Evolutionary conservation across 1,284 basidiomycete species (phyloP).

Genomic region (Xanthoconium separans): DNA sequence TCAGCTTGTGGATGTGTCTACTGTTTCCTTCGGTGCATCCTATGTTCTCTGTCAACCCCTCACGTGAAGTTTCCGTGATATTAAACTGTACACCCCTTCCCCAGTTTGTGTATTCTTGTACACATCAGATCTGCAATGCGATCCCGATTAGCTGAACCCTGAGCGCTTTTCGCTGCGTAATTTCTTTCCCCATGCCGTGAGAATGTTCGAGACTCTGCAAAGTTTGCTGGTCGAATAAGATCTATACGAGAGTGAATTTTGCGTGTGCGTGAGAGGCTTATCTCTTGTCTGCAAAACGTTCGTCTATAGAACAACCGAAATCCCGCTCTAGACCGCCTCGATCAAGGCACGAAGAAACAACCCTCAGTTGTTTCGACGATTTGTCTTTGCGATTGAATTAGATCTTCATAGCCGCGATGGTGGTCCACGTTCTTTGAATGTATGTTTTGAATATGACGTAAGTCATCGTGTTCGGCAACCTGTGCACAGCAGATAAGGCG

Average conservation of each 20-base stretch:
- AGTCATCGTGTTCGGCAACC: neutral
- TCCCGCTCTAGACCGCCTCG: neutral
- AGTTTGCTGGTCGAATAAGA: neutral
- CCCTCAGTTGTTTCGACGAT: neutral
- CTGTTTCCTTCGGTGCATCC: too few relatives aligned
- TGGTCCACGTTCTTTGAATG: neutral
- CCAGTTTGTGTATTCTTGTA: too few relatives aligned
- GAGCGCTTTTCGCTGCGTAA: neutral
- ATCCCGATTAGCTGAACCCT: too few relatives aligned
- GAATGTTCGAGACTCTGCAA: neutral
- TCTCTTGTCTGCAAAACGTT: neutral
- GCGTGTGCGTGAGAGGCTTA: neutral
- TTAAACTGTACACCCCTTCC: too few relatives aligned
- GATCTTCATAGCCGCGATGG: too few relatives aligned
- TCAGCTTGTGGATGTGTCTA: too few relatives aligned
- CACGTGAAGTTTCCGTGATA: too few relatives aligned
- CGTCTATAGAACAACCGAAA: neutral
- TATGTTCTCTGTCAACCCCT: too few relatives aligned
- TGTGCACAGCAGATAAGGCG: too few relatives aligned
- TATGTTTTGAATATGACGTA: neutral
- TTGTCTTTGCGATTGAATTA: too few relatives aligned
- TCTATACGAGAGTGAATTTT: neutral
- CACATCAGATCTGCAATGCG: too few relatives aligned
- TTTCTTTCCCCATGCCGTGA: neutral
- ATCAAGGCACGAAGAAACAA: neutral